Conservation (phyloP, 371 early-diverging fungal genomes). For the Mucor circinelloides region DNA sequence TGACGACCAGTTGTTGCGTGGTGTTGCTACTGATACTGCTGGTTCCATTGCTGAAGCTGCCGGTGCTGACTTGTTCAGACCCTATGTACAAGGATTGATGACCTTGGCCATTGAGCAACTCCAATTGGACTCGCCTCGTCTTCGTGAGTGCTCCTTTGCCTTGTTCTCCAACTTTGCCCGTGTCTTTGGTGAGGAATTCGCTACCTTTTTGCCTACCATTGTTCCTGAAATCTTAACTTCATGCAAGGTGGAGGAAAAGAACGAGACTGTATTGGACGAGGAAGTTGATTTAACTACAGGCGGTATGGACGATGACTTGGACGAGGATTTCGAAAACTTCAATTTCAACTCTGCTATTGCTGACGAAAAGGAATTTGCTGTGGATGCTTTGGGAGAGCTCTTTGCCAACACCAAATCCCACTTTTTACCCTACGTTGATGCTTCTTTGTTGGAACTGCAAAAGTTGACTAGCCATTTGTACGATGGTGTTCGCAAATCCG, state of each 20-base stretch:
- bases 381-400: constrained; percentile 80
- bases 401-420: constrained; percentile 72
- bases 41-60: constrained; percentile 84
- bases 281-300: constrained; percentile 43
- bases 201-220: constrained; percentile 69
- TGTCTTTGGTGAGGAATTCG: constrained; percentile 79
- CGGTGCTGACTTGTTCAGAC: constrained; percentile 78
- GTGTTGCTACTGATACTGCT: constrained; percentile 82
- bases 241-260: constrained; percentile 73
- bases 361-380: constrained; percentile 90
- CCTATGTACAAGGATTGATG: constrained; percentile 75
- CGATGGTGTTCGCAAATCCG: constrained; percentile 82
- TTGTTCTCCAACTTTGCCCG: constrained; percentile 81
- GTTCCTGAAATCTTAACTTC: constrained; percentile 76
- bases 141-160: constrained; percentile 82
- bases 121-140: constrained; percentile 64
- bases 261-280: constrained; percentile 50
- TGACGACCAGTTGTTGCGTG: constrained; percentile 72
- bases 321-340: constrained; percentile 58
- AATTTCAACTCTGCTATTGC: constrained; percentile 78
- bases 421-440: constrained; percentile 84
- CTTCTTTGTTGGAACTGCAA: constrained; percentile 61
- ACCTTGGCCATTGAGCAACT: constrained; percentile 76
- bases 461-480: constrained; percentile 69
- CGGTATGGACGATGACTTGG: constrained; percentile 37